phyloP scores from a whole-genome alignment of 768 basidiomycete genomes.

The Kwoniella europaea region DNA sequence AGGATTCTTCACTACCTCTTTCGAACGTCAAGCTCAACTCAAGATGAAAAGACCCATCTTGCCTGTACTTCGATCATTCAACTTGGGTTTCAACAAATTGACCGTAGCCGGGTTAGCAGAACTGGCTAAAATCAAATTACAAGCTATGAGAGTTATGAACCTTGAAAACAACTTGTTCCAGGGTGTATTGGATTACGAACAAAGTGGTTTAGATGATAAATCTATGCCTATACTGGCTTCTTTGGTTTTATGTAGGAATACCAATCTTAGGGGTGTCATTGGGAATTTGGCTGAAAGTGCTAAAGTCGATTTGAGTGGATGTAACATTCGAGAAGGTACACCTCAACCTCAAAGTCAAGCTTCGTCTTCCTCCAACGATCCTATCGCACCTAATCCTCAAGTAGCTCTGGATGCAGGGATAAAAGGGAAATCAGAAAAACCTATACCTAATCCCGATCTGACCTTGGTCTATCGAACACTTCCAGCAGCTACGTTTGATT shows the following conservation, averaged over 20 bases:
- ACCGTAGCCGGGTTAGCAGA: conserved; percentile 19
- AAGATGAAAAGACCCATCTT: conserved; percentile 26
- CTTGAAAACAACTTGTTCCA: conserved; percentile 40
- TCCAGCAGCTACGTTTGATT: conserved; percentile 52
- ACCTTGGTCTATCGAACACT: conserved; percentile 38
- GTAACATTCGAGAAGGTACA: conserved; percentile 24
- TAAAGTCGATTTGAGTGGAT: conserved; percentile 41
- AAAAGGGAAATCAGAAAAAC: conserved; percentile 10
- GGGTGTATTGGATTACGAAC: conserved; percentile 33
- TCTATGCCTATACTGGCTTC: conserved; percentile 33
- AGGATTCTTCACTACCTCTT: conserved; percentile 48
- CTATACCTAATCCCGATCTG: conserved; percentile 34
- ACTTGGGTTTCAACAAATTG: conserved; percentile 41
- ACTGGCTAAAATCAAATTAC: conserved; percentile 13
- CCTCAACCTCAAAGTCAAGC: conserved; percentile 5
- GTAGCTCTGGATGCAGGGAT: not conserved
- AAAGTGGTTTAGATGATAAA: conserved; percentile 24
- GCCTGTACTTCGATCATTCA: conserved; percentile 36
- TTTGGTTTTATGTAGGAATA: conserved; percentile 38
- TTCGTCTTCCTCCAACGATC: not conserved
- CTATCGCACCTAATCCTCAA: not conserved
- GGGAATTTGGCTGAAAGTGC: conserved; percentile 26
- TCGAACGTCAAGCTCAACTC: conserved; percentile 31
- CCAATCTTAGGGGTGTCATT: conserved; percentile 18
- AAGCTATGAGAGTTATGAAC: conserved; percentile 36